A percentile compares a stretch with the other conserved stretches of the same genome.
Evolutionary conservation across 257 asterid species (phyloP).

Genomic region (Nicotiana obtusifolia): DNA sequence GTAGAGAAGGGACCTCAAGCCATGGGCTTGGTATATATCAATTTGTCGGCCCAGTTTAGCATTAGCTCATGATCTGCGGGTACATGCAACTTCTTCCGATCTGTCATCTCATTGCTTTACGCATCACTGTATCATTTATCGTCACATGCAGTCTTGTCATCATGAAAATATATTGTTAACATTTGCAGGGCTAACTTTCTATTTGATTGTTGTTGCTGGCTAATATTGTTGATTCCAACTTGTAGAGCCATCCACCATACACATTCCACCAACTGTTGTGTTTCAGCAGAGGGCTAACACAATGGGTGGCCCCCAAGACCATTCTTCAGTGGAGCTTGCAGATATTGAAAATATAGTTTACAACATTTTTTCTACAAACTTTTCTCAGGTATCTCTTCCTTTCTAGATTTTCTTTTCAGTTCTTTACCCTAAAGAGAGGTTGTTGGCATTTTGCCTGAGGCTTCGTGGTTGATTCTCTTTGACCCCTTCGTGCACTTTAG

Average conservation of each 20-base stretch:
- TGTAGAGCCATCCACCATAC: conserved; percentile 64
- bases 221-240: conserved; percentile 2
- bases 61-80: neutral
- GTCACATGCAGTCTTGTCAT: neutral
- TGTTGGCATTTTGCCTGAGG: neutral
- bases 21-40: neutral
- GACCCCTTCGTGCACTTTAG: neutral
- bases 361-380: conserved; percentile 48
- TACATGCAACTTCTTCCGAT: neutral
- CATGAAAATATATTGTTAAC: neutral
- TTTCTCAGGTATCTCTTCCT: conserved; percentile 46
- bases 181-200: neutral
- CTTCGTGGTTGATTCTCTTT: neutral
- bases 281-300: conserved; percentile 23
- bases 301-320: conserved; percentile 14
- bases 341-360: conserved; percentile 49
- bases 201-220: neutral
- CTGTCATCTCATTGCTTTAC: too few species aligned
- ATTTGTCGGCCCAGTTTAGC: neutral
- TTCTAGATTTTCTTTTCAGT: neutral
- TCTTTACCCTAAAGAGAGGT: neutral
- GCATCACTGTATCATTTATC: neutral
- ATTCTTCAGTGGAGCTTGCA: conserved; percentile 29
- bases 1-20: neutral
- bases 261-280: conserved; percentile 18